phyloP scores from a whole-genome alignment of 1,139 yeast species.

The Candida smagusa region DNA sequence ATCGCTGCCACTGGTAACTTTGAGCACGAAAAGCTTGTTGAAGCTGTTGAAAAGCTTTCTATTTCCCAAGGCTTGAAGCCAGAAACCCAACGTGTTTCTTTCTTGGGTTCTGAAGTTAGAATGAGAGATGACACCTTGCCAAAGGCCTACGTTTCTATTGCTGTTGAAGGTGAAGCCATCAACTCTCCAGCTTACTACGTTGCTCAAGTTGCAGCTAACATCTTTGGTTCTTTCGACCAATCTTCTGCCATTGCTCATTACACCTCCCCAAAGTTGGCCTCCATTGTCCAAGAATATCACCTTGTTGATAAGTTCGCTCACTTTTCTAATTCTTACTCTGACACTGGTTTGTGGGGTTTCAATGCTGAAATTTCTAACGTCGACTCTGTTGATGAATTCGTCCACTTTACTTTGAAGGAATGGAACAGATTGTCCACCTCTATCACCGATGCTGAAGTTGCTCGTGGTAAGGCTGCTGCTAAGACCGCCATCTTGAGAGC shows the following conservation, averaged over 20 bases:
- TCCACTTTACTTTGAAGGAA: slow-evolving; percentile 76
- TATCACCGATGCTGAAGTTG: slow-evolving; percentile 72
- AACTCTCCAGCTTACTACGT: slow-evolving; percentile 63
- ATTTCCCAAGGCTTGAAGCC: slow-evolving; percentile 57
- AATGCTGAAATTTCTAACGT: slow-evolving; percentile 61
- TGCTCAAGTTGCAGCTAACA: slow-evolving; percentile 70
- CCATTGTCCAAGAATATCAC: slow-evolving; percentile 68
- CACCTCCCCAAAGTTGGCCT: slow-evolving; percentile 85
- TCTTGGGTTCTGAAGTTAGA: slow-evolving; percentile 83
- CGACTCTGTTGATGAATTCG: slow-evolving; percentile 62
- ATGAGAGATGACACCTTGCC: slow-evolving; percentile 85
- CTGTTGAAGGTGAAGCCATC: slow-evolving; percentile 67
- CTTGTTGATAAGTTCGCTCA: slow-evolving; percentile 69
- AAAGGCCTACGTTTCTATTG: slow-evolving; percentile 72
- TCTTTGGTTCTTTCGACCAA: slow-evolving; percentile 60
- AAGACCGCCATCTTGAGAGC: slow-evolving; percentile 56
- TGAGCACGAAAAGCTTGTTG: slow-evolving; percentile 64
- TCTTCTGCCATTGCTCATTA: slow-evolving; percentile 53
- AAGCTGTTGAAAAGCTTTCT: slow-evolving; percentile 49
- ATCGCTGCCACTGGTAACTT: slow-evolving; percentile 74
- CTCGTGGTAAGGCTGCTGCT: slow-evolving; percentile 69
- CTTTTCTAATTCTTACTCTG: slow-evolving; percentile 69
- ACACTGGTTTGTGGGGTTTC: slow-evolving; percentile 83
- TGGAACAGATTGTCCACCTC: slow-evolving; percentile 83
- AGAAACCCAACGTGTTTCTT: slow-evolving; percentile 50